Conservation (phyloP, 768 basidiomycete genomes). For the Fistulinella prunicolor region DNA sequence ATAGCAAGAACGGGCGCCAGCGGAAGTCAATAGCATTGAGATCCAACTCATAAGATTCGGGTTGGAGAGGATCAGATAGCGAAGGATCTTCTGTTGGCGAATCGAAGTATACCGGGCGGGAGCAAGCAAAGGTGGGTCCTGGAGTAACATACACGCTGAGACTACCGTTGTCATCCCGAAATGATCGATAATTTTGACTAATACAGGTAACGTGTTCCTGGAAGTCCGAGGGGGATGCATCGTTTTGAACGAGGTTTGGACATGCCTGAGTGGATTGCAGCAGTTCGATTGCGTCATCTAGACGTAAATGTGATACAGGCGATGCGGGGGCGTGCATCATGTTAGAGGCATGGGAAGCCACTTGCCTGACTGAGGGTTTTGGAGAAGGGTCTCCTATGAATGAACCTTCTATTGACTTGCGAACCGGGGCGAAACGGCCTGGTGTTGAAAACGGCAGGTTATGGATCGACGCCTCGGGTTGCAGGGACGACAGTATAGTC, state of each 20-base stretch:
- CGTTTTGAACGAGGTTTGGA: slow-evolving; percentile 7
- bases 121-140: slow-evolving; percentile 38
- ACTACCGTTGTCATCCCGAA: slow-evolving; percentile 1
- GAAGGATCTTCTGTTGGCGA: slow-evolving; percentile 50
- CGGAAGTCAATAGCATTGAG: slow-evolving; percentile 47
- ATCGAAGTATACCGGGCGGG: slow-evolving; percentile 46
- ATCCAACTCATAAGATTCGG: slow-evolving; percentile 38
- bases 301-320: slow-evolving; percentile 18
- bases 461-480: background rate
- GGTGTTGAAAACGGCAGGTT: slow-evolving; percentile 26
- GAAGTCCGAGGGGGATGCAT: slow-evolving; percentile 15
- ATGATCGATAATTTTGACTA: slow-evolving; percentile 1
- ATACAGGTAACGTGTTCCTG: slow-evolving; percentile 1
- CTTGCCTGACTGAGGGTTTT: slow-evolving; percentile 7
- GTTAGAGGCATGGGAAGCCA: slow-evolving; percentile 3
- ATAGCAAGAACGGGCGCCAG: slow-evolving; percentile 51
- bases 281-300: slow-evolving; percentile 4
- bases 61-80: slow-evolving; percentile 37
- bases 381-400: background rate
- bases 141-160: slow-evolving; percentile 44
- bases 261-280: slow-evolving; percentile 3
- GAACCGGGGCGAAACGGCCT: slow-evolving; percentile 17
- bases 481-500: background rate
- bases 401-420: background rate
- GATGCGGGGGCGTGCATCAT: slow-evolving; percentile 11